These are phyloP conservation scores for Sarocladium brachiariae DNA, from an alignment of 2,329 filamentous ascomycete species.

Conservation along the genomic window DNA sequence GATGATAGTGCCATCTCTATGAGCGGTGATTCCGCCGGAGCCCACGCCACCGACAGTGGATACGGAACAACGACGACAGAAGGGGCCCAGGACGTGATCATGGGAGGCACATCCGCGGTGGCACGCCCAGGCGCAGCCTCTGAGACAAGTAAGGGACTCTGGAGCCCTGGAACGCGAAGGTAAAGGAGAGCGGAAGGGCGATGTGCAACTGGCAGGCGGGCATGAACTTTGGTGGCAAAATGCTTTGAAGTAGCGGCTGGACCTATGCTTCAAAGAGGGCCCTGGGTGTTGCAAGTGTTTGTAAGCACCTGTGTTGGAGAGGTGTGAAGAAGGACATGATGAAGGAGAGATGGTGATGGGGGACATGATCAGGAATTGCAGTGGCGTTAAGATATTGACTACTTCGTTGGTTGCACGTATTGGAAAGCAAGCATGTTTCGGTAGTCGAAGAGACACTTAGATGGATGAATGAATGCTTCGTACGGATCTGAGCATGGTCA, in stretches of 20 bases:
- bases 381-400: not conserved
- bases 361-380: not conserved
- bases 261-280: no score
- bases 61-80: constrained; percentile 37
- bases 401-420: no score
- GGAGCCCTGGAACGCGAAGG: constrained; percentile 34
- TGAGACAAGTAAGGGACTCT: constrained; percentile 59
- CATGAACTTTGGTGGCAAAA: no score
- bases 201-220: not conserved
- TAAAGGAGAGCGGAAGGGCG: constrained; percentile 12
- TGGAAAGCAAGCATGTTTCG: constrained; percentile 8
- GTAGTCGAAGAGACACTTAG: no score
- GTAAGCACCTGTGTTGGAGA: no score
- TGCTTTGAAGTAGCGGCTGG: not conserved
- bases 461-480: no score
- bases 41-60: constrained; percentile 35
- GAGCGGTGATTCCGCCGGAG: constrained; percentile 14
- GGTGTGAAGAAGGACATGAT: not conserved
- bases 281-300: no score
- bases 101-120: constrained; percentile 45
- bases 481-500: no score
- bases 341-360: not conserved
- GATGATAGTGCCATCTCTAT: constrained; percentile 40
- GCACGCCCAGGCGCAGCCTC: constrained; percentile 28
- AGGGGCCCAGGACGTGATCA: constrained; percentile 35